Percentiles rank a stretch among this genome's conserved stretches.
These are phyloP conservation scores for Triticum turgidum DNA, from an alignment of 176 grass and related monocot species.

Conservation along the genomic window DNA sequence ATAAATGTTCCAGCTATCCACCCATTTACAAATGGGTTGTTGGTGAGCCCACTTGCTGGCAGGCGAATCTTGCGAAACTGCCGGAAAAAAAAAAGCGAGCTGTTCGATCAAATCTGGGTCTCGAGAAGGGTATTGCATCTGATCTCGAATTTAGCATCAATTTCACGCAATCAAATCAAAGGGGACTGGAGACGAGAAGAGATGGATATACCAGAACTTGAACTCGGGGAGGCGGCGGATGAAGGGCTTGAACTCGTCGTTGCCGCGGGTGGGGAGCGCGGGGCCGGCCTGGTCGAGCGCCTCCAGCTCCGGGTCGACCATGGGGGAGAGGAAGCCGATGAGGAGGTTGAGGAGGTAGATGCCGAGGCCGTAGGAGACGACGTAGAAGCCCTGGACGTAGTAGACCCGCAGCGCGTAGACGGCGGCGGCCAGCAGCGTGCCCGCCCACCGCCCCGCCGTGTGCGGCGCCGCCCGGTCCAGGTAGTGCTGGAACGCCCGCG, in stretches of 20 bases:
- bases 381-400: constrained; percentile 83
- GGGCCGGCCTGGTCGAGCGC: constrained; percentile 59
- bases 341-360: constrained; percentile 99
- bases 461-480: constrained; percentile 86
- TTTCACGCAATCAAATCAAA: neutral
- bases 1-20: neutral
- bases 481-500: constrained; percentile 81
- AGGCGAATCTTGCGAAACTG: neutral
- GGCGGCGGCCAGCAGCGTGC: constrained; percentile 48
- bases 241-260: constrained; percentile 97
- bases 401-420: constrained; percentile 82
- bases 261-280: constrained; percentile 67
- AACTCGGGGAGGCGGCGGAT: constrained; percentile 92
- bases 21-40: neutral
- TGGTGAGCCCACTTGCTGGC: neutral
- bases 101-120: constrained; percentile 7
- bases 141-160: neutral
- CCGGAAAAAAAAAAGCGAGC: neutral
- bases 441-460: constrained; percentile 57
- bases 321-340: constrained; percentile 97
- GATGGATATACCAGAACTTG: constrained; percentile 74
- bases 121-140: neutral
- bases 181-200: neutral
- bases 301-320: constrained; percentile 91
- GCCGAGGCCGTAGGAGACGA: constrained; percentile 83